Percentiles rank a stretch among this genome's conserved stretches.
Evolutionary conservation across 208 protist species (phyloP).

Genomic region (Trypanosoma boissoni): DNA sequence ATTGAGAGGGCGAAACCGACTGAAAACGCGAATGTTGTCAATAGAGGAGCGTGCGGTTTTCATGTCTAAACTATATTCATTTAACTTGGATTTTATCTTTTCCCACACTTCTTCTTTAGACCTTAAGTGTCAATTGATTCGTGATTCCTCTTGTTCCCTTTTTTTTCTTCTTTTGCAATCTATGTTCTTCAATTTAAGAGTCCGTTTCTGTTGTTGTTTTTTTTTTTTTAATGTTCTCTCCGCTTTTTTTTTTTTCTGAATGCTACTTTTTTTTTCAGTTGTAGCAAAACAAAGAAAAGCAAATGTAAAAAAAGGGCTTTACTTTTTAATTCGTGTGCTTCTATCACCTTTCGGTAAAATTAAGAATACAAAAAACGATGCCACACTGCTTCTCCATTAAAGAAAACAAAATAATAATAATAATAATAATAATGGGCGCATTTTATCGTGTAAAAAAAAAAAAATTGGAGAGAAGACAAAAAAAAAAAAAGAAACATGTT

Average conservation of each 20-base stretch:
- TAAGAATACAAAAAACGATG: background rate
- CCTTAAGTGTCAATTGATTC: background rate
- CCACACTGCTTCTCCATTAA: background rate
- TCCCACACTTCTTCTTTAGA: no score
- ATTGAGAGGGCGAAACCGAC: conserved; percentile 30
- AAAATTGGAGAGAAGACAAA: background rate
- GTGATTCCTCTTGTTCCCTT: background rate
- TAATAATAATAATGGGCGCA: no score
- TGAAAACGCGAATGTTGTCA: conserved; percentile 30
- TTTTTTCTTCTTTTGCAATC: background rate
- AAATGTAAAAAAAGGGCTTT: background rate
- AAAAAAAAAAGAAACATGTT: conserved; percentile 2
- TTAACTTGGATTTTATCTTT: no score
- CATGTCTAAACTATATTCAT: conserved; percentile 2
- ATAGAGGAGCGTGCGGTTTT: background rate
- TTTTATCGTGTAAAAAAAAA: background rate
- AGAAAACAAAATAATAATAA: no score
- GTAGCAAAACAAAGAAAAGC: background rate
- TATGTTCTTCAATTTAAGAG: no score
- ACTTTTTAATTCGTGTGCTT: background rate
- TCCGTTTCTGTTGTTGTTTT: background rate
- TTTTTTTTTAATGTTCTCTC: background rate
- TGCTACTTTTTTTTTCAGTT: background rate
- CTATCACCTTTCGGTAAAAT: no score
- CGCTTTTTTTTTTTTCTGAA: background rate